Evolutionary conservation across 2,329 filamentous ascomycete genomes (phyloP), one percentile per base, ranked within the genome.

Genomic region (Ilyonectria robusta): DNA sequence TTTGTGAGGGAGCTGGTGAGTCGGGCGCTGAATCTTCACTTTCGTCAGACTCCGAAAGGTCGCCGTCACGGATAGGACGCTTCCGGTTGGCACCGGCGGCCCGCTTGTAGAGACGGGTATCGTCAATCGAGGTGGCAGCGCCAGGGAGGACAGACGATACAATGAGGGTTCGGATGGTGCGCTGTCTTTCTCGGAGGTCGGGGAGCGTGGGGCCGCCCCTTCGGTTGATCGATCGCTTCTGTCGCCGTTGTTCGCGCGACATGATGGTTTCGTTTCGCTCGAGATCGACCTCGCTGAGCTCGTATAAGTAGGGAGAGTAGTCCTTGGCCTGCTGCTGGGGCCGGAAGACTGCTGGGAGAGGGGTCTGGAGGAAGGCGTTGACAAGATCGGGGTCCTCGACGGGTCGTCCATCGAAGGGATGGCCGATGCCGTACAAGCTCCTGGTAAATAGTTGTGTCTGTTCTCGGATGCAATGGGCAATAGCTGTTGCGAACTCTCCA

Each of bases 401-500:
- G 2, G 94, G 94, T 40, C 96, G 89, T 56, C 96, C 96, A 78
- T 99, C 96, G 76, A 99, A 99, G 29, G 94, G 92, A 83, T 99
- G 95, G 2, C 95, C 94, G 59, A 97, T 90, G 75, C 96, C 94
- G 82, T 97, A 98, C 67, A 99, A 84, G 76, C 94, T 97, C 78
- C 94, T 93, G 6, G 94, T 97, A 80, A 98, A 99, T 33, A 98
- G 88, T 78, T 99, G 96, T 46, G 92, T 91, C 81, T 99, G 96
- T 81, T 99, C 96, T 69, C 96, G 92, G 77, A 99, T 99, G 68
- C 94, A 97, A 82, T 99, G 96, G 13, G 96, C 96, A 79, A 99
- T 98, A 8, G 96, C 95, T 0, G 96, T 99, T 2, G 94, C 95
- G 76, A 99, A 99, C 80, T 99, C 96, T 70, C 96, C 96, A 1